Conservation (phyloP, 1,284 basidiomycete species). For the Ceratobasidium sp. region DNA sequence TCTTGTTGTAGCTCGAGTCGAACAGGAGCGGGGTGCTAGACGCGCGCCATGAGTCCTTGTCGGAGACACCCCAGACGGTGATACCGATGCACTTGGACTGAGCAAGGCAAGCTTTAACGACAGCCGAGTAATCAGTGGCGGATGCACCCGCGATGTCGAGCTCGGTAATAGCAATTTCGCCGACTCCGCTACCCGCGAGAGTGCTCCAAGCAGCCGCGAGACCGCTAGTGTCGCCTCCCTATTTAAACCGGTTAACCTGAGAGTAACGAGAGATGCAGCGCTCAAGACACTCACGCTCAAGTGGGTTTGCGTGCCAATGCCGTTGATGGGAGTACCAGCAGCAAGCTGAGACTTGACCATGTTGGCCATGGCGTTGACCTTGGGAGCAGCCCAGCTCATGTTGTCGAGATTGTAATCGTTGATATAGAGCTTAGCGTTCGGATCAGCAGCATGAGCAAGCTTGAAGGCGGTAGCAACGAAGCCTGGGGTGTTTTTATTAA, state of each 20-base stretch:
- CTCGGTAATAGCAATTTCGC: conserved; percentile 69
- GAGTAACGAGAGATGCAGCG: conserved; percentile 54
- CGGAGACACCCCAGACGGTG: conserved; percentile 23
- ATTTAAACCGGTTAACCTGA: conserved; percentile 62
- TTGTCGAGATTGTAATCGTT: conserved; percentile 47
- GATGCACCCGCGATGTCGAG: conserved; percentile 64
- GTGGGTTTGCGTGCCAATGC: conserved; percentile 66
- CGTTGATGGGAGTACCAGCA: conserved; percentile 67
- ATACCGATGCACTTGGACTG: conserved; percentile 33
- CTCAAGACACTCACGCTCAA: conserved; percentile 55
- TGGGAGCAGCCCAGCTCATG: conserved; percentile 63
- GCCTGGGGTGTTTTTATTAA: background rate
- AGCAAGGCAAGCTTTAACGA: conserved; percentile 24
- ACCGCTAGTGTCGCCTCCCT: conserved; percentile 60
- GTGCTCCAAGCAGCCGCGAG: conserved; percentile 9
- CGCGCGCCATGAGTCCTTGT: conserved; percentile 31
- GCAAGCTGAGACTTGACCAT: conserved; percentile 65
- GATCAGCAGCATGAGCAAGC: conserved; percentile 20
- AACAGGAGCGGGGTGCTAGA: conserved; percentile 41
- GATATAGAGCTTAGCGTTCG: conserved; percentile 25
- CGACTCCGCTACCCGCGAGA: conserved; percentile 67
- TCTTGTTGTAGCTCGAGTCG: conserved; percentile 41
- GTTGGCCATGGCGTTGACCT: conserved; percentile 66
- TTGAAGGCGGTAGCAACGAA: conserved; percentile 34
- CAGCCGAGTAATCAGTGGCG: conserved; percentile 4